Evolutionary conservation across 805 yeast species (phyloP).

Genomic region (Priceomyces castillae): DNA sequence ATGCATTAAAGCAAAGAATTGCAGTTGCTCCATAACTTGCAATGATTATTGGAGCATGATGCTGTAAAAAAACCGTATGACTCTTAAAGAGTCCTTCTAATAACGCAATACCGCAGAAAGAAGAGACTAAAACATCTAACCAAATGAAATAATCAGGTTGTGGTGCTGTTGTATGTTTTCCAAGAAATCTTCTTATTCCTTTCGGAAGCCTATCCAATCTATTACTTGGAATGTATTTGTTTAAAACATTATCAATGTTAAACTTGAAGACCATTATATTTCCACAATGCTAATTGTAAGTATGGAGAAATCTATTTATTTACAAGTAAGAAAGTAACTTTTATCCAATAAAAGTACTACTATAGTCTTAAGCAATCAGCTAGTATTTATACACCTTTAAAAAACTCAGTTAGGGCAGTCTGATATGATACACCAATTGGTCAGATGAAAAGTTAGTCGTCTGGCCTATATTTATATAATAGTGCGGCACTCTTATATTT

Average conservation of each 20-base stretch:
- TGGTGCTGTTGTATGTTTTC: slow-evolving; percentile 31
- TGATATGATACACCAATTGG: no score
- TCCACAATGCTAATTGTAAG: neutral
- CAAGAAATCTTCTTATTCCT: slow-evolving; percentile 36
- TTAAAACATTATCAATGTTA: slow-evolving; percentile 31
- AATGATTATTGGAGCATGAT: slow-evolving; percentile 48
- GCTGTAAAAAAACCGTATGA: slow-evolving; percentile 36
- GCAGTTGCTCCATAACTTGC: slow-evolving; percentile 66
- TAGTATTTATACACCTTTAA: no score
- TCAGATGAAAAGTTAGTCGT: no score
- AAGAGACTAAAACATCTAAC: slow-evolving; percentile 44
- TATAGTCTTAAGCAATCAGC: no score
- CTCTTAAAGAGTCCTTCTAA: slow-evolving; percentile 46
- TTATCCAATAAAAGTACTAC: no score
- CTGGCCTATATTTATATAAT: no score
- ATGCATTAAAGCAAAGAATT: slow-evolving; percentile 53
- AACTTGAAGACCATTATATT: slow-evolving; percentile 35
- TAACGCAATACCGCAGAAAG: slow-evolving; percentile 46
- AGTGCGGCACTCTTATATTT: no score
- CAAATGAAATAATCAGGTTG: slow-evolving; percentile 40
- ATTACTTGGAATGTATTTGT: slow-evolving; percentile 28
- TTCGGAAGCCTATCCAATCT: slow-evolving; percentile 30
- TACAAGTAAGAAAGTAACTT: no score
- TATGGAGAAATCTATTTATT: no score
- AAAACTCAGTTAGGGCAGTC: no score